Evolutionary conservation across 2,329 filamentous ascomycete species (phyloP).

Genomic region (Xylariales sp.): DNA sequence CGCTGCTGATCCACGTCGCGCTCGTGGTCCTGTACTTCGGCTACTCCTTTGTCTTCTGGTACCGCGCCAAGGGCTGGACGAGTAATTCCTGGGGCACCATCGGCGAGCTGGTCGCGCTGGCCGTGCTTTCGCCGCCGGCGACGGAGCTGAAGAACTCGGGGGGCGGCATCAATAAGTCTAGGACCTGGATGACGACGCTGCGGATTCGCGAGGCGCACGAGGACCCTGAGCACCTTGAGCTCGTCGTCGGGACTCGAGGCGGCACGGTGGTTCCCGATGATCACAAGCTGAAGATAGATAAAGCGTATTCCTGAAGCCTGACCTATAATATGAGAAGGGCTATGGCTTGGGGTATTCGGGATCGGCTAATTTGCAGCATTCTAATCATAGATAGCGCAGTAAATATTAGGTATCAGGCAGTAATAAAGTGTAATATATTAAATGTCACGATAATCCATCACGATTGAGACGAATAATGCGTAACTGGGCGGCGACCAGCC

Average conservation of each 20-base stretch:
- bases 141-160: slow-evolving; percentile 26
- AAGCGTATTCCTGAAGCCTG: slow-evolving; percentile 15
- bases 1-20: slow-evolving; percentile 21
- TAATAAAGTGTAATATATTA: too few species aligned
- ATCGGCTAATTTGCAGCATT: too few species aligned
- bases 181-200: slow-evolving; percentile 30
- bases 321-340: not conserved
- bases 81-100: slow-evolving; percentile 28
- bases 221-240: slow-evolving; percentile 9
- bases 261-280: slow-evolving; percentile 20
- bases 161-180: slow-evolving; percentile 5
- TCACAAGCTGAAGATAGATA: slow-evolving; percentile 18
- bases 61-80: slow-evolving; percentile 24
- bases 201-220: slow-evolving; percentile 17
- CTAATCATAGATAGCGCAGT: too few species aligned
- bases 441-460: too few species aligned
- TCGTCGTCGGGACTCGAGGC: slow-evolving; percentile 15
- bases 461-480: too few species aligned
- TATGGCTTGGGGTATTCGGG: too few species aligned
- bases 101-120: slow-evolving; percentile 25
- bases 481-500: too few species aligned
- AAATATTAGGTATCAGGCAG: too few species aligned
- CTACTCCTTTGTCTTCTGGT: slow-evolving; percentile 29
- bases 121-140: slow-evolving; percentile 15
- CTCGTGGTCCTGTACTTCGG: slow-evolving; percentile 19